Percentiles rank a stretch among this genome's conserved stretches.
Conservation (phyloP, 2,329 filamentous ascomycete species). For the Grosmannia clavigera region DNA sequence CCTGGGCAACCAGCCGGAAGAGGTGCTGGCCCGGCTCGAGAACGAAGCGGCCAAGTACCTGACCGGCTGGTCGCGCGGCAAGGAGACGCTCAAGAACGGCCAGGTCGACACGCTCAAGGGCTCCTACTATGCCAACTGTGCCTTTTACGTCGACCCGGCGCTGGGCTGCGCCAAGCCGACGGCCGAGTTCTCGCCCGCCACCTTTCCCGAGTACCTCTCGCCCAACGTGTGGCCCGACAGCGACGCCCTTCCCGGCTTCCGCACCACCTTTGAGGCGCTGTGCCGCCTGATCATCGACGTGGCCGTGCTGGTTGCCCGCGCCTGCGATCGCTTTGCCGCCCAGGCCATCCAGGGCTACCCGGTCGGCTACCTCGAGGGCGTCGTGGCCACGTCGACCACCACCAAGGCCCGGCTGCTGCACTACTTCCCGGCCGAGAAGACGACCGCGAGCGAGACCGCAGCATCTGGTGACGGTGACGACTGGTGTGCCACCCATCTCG, state of each 20-base stretch:
- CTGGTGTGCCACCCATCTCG: conserved; percentile 86
- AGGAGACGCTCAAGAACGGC: conserved; percentile 68
- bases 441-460: background rate
- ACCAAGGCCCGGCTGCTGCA: conserved; percentile 88
- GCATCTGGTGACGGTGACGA: conserved; percentile 53
- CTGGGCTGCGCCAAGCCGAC: conserved; percentile 52
- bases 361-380: conserved; percentile 67
- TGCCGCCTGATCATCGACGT: conserved; percentile 81
- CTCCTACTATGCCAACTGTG: conserved; percentile 74
- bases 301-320: conserved; percentile 76
- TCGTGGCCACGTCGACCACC: conserved; percentile 73
- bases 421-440: conserved; percentile 59
- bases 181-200: conserved; percentile 39
- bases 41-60: conserved; percentile 51
- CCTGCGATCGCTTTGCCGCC: conserved; percentile 76
- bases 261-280: conserved; percentile 56
- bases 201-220: conserved; percentile 79
- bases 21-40: conserved; percentile 52
- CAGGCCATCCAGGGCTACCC: conserved; percentile 68
- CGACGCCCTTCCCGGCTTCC: conserved; percentile 61
- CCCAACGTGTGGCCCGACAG: conserved; percentile 79
- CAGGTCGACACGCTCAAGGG: conserved; percentile 71
- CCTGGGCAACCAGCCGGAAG: conserved; percentile 63
- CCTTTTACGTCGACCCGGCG: conserved; percentile 55
- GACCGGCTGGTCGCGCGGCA: conserved; percentile 69